phyloP scores from a whole-genome alignment of 495 filamentous ascomycete genomes.

The Neurospora sp. region DNA sequence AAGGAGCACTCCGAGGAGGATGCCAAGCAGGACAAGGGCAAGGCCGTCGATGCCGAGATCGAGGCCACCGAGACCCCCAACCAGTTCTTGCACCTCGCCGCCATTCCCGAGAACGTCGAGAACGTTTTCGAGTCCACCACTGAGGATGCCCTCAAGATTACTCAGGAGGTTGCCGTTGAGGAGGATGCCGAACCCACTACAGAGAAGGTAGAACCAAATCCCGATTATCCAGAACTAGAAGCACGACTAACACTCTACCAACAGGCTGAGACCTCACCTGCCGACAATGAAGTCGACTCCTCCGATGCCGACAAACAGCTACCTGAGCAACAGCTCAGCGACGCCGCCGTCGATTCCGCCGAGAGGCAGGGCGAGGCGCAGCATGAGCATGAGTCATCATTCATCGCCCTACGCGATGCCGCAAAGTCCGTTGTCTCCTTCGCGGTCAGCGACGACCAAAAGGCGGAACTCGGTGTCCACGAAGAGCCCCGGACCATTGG shows the following conservation, averaged over 20 bases:
- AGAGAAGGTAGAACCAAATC: conserved; percentile 20
- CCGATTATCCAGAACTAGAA: conserved; percentile 4
- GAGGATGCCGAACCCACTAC: background rate
- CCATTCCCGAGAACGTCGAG: conserved; percentile 3
- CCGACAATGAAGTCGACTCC: background rate
- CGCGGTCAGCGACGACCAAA: conserved; percentile 15
- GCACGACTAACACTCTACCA: background rate
- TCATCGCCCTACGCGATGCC: conserved; percentile 11
- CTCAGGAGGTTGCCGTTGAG: conserved; percentile 3
- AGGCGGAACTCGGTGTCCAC: conserved; percentile 12
- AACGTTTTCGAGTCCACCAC: background rate
- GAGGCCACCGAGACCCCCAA: background rate
- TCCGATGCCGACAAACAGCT: background rate
- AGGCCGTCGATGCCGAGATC: background rate
- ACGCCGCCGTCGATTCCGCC: conserved; percentile 4
- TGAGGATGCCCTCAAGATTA: conserved; percentile 4
- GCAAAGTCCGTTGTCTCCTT: conserved; percentile 19
- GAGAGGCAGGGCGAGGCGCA: conserved; percentile 6
- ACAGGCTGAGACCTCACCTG: conserved; percentile 6
- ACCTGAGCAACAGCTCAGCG: background rate
- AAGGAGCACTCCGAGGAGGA: conserved; percentile 6
- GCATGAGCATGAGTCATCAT: conserved; percentile 5
- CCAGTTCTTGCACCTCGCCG: background rate
- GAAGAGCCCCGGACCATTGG: conserved; percentile 9
- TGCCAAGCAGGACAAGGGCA: conserved; percentile 1